Percentiles rank a stretch among this genome's conserved stretches.
These are phyloP conservation scores for Corylus avellana DNA, from an alignment of 306 rosid genomes.

Conservation along the genomic window DNA sequence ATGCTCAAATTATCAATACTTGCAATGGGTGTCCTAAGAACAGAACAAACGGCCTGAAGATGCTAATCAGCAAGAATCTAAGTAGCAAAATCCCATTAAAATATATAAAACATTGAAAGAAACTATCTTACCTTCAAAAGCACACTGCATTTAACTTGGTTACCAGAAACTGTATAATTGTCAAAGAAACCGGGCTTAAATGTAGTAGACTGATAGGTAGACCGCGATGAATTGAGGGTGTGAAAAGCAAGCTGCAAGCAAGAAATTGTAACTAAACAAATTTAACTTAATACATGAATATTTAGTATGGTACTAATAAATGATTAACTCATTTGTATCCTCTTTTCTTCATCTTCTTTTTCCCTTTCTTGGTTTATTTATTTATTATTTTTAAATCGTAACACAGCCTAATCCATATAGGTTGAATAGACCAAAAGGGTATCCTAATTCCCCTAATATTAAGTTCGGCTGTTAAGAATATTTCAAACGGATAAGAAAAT, in stretches of 20 bases:
- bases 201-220: conserved; percentile 72
- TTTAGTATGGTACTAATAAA: not conserved
- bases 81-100: conserved; percentile 5
- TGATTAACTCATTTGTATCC: not conserved
- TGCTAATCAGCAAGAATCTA: conserved; percentile 25
- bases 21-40: conserved; percentile 77
- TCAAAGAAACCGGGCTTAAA: conserved; percentile 80
- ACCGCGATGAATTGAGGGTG: conserved; percentile 76
- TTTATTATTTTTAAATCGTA: too few relatives aligned
- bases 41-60: conserved; percentile 82
- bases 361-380: too few relatives aligned
- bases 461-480: not conserved
- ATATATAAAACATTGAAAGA: conserved; percentile 1
- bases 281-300: not conserved
- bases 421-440: not conserved
- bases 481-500: not conserved
- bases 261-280: not conserved
- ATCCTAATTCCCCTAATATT: not conserved
- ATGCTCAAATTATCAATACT: conserved; percentile 73
- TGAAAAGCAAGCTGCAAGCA: conserved; percentile 64
- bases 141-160: conserved; percentile 72
- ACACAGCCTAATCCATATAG: not conserved
- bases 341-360: not conserved
- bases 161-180: conserved; percentile 51
- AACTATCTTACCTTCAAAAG: conserved; percentile 64